Base-by-base conservation (phyloP, 495 filamentous ascomycete genomes). In the Beverwykella pulmonaria region DNA sequence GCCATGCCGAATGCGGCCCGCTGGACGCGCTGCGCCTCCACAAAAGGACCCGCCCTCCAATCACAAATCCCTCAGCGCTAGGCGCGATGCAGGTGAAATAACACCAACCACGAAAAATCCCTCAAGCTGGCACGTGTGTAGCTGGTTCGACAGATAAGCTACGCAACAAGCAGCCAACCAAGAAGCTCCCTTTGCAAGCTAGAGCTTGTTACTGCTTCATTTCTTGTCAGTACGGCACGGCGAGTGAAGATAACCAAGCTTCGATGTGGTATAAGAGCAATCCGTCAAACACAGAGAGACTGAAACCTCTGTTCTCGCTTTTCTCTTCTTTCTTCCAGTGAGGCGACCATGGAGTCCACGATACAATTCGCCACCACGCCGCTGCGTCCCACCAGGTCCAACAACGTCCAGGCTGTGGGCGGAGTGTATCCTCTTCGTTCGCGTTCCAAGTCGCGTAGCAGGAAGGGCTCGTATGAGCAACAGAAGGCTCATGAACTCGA, bases 391-490 rank as follows among this genome's bases (percentile, higher is more conserved):
- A 63, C 49, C 14, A 58, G 32, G 47, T 53, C 59, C 9, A 53
- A 54, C 47, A 32, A 30, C 20, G 29, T 34, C 15, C 30, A 58
- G 19, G 20, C 67, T 34, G 48, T 52, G 1, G 66, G 66, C 30
- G 66, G 66, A n/a, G 60, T 69, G 12, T 55, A 58, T 32, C 66
- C 66, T 23, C 25, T 69, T 2, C 59, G 66, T 19, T 39, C 36
- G 14, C 52, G 60, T 19, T 69, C 66, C 5, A 41, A 39, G n/a
- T 64, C 59, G 27, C 66, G 60, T 59, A 60, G 52, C 6, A 14
- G 53, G 7, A 63, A 54, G 25, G 41, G 48, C 47, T 69, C 66
- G 0, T 46, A 59, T 15, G 63, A 66, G 14, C 23, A 19, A 1
- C 39, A 63, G 25, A 64, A 69, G 49, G 27, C 27, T n/a, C 12